These are phyloP conservation scores for Hypoxylon lienhwacheense DNA, from an alignment of 495 filamentous ascomycete species.

Conservation along the genomic window DNA sequence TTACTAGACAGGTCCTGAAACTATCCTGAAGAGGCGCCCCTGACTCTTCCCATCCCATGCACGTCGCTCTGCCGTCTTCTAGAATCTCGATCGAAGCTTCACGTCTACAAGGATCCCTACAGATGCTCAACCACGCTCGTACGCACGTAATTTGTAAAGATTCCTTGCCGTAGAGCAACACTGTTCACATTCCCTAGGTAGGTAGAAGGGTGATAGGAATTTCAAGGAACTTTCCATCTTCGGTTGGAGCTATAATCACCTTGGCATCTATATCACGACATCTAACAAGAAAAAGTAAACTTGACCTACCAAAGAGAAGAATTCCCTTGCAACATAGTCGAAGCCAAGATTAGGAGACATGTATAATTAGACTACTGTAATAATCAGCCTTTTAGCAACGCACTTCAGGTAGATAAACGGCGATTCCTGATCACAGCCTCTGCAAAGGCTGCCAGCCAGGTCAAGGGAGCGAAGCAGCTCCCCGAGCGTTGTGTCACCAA, in stretches of 20 bases:
- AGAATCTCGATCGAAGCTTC: constrained; percentile 37
- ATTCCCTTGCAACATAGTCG: too few relatives aligned
- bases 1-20: constrained; percentile 28
- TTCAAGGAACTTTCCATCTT: too few relatives aligned
- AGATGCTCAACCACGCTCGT: too few relatives aligned
- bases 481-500: constrained; percentile 21
- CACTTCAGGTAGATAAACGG: not conserved
- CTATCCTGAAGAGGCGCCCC: constrained; percentile 21
- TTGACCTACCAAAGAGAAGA: too few relatives aligned
- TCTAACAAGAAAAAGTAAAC: too few relatives aligned
- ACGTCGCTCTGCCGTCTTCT: constrained; percentile 29
- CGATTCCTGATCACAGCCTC: not conserved
- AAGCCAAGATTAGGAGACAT: too few relatives aligned
- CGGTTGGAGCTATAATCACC: too few relatives aligned
- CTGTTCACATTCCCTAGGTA: too few relatives aligned
- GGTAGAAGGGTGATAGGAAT: too few relatives aligned
- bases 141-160: not conserved
- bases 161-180: not conserved
- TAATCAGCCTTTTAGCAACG: not conserved
- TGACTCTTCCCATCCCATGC: constrained; percentile 29
- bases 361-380: too few relatives aligned
- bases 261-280: too few relatives aligned
- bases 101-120: constrained; percentile 10
- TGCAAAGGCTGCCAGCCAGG: not conserved
- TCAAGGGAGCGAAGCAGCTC: constrained; percentile 15